phyloP scores from a whole-genome alignment of 148 eudicot genomes.

The Euryodendron excelsum region DNA sequence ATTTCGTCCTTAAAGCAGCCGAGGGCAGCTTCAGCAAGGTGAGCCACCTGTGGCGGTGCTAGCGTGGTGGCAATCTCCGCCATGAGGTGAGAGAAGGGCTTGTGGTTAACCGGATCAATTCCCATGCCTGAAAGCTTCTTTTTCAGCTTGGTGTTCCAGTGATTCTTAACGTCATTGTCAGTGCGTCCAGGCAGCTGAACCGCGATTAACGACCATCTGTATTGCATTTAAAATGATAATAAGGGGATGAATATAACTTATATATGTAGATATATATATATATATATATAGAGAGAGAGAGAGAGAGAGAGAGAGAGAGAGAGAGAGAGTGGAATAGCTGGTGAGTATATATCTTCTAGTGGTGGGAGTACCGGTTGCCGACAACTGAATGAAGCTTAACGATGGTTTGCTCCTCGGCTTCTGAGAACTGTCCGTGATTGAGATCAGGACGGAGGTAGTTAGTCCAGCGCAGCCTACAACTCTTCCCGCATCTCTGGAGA shows the following conservation, averaged over 20 bases:
- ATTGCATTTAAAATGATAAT: too few species aligned
- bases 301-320: too few species aligned
- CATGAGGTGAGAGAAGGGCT: slow-evolving; percentile 94
- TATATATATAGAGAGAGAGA: too few species aligned
- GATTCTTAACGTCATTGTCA: slow-evolving; percentile 92
- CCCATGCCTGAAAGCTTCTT: slow-evolving; percentile 98
- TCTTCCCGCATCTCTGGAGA: slow-evolving; percentile 91
- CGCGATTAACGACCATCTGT: slow-evolving; percentile 91
- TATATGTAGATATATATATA: too few species aligned
- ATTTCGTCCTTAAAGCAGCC: slow-evolving; percentile 97
- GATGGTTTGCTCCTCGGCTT: slow-evolving; percentile 83
- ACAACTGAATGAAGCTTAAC: slow-evolving; percentile 86
- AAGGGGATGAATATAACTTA: too few species aligned
- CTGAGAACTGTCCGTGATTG: slow-evolving; percentile 82
- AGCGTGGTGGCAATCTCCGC: slow-evolving; percentile 83
- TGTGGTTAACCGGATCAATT: slow-evolving; percentile 95
- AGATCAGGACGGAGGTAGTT: slow-evolving; percentile 95
- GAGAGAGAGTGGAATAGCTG: too few species aligned
- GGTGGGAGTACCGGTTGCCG: slow-evolving; percentile 81
- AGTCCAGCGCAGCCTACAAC: slow-evolving; percentile 93
- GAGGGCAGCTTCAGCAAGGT: slow-evolving; percentile 86
- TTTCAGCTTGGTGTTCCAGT: slow-evolving; percentile 95
- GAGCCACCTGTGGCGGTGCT: slow-evolving; percentile 87
- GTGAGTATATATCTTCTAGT: too few species aligned
- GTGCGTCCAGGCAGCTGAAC: slow-evolving; percentile 95